These are phyloP conservation scores for Alternaria dauci DNA, from an alignment of 2,329 filamentous ascomycete species.

Conservation along the genomic window DNA sequence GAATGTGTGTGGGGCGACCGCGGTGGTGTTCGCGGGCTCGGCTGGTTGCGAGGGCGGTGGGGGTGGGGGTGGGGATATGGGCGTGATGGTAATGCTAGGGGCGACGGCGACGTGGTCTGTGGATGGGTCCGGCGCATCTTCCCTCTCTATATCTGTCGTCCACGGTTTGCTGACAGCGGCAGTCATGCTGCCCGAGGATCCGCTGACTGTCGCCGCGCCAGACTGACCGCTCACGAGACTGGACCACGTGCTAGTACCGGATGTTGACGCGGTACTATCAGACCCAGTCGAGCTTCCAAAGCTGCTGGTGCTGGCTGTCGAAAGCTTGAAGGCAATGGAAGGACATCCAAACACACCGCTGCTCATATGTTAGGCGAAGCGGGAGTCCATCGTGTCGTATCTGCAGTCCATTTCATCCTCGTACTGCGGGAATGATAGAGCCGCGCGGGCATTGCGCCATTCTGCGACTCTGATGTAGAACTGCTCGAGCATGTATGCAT, in stretches of 20 bases:
- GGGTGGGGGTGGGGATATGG: not conserved
- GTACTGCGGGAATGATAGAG: not conserved
- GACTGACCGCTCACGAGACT: not conserved
- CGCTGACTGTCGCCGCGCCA: not conserved
- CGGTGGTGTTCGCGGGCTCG: not conserved
- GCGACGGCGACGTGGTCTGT: not conserved
- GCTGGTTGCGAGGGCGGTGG: not conserved
- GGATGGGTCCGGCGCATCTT: rapidly evolving
- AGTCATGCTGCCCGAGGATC: not conserved
- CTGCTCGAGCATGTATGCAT: not conserved
- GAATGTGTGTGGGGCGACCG: not conserved
- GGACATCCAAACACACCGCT: not conserved
- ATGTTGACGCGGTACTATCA: not conserved
- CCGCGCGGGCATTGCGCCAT: rapidly evolving
- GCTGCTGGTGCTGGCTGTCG: not conserved
- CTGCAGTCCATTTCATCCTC: not conserved
- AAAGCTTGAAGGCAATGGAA: rapidly evolving
- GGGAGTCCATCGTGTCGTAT: not conserved
- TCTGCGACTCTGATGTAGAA: not conserved
- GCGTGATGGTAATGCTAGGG: rapidly evolving
- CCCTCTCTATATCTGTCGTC: not conserved
- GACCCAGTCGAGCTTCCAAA: not conserved
- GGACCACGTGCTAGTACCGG: not conserved
- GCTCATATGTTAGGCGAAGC: not conserved
- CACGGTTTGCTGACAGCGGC: not conserved